These are phyloP conservation scores for Cicer bijugum DNA, from an alignment of 306 rosid species.

Conservation along the genomic window DNA sequence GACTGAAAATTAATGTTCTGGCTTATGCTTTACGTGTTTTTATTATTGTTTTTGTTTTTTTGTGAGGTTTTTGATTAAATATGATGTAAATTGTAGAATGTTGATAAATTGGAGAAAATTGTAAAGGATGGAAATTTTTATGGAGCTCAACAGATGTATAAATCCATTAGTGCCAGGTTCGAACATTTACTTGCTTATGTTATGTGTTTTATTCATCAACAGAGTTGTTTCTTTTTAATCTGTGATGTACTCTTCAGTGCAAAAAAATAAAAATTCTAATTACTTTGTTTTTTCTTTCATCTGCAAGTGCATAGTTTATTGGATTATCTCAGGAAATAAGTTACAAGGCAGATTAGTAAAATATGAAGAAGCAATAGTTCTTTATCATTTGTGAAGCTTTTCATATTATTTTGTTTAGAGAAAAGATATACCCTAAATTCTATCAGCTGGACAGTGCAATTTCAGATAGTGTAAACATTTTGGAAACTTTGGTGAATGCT, in stretches of 20 bases:
- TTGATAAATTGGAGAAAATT: constrained; percentile 78
- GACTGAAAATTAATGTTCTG: constrained; percentile 12
- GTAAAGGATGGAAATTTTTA: constrained; percentile 72
- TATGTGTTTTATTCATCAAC: neutral
- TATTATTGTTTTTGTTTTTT: constrained; percentile 10
- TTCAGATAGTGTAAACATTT: constrained; percentile 19
- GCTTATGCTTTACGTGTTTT: neutral
- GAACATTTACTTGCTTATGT: neutral
- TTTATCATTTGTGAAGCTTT: neutral
- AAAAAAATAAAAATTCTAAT: neutral
- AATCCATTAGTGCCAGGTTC: constrained; percentile 87
- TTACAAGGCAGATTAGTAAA: neutral
- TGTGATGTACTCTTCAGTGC: constrained; percentile 4
- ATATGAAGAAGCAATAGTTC: constrained; percentile 4
- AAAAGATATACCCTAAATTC: constrained; percentile 14
- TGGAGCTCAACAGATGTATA: constrained; percentile 99
- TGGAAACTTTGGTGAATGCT: constrained; percentile 17
- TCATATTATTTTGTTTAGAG: neutral
- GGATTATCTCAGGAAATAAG: neutral
- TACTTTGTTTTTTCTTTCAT: constrained; percentile 17
- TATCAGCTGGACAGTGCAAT: constrained; percentile 26
- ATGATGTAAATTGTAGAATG: constrained; percentile 61
- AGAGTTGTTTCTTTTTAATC: neutral
- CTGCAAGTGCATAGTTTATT: neutral
- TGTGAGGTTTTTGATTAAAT: constrained; percentile 11